These are phyloP conservation scores for Furcasterigmium sp. DNA, from an alignment of 2,329 filamentous ascomycete species.

Conservation along the genomic window DNA sequence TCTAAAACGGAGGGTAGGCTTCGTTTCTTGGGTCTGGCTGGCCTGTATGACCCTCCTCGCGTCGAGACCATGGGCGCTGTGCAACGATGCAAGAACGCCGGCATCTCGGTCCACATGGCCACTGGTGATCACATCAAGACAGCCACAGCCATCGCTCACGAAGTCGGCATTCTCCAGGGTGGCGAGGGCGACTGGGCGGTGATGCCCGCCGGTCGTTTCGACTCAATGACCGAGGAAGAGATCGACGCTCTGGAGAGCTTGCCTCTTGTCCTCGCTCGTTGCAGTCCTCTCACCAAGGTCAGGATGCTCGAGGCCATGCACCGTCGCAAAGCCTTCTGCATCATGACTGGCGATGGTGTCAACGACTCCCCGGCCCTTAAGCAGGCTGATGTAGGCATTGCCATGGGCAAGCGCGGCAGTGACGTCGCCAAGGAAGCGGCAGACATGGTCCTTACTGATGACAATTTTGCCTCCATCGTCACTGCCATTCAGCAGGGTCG, in stretches of 20 bases:
- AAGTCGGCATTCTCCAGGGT: conserved; percentile 55
- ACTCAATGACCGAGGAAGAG: conserved; percentile 54
- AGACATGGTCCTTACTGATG: conserved; percentile 83
- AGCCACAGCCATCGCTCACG: conserved; percentile 58
- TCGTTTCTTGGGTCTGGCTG: conserved; percentile 63
- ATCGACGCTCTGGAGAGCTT: conserved; percentile 57
- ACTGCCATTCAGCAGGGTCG: conserved; percentile 68
- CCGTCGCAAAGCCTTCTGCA: conserved; percentile 61
- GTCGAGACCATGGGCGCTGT: conserved; percentile 60
- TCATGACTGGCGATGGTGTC: conserved; percentile 72
- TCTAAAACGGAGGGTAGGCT: conserved; percentile 50
- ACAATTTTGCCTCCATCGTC: conserved; percentile 80
- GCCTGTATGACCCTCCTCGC: conserved; percentile 68
- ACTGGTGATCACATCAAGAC: conserved; percentile 66
- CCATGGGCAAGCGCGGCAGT: conserved; percentile 66
- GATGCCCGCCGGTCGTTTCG: conserved; percentile 60
- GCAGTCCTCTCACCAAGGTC: conserved; percentile 67
- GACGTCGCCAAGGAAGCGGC: conserved; percentile 77
- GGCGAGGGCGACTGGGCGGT: conserved; percentile 38
- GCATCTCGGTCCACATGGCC: conserved; percentile 64
- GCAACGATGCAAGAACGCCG: conserved; percentile 51
- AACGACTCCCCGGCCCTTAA: conserved; percentile 72
- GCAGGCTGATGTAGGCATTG: conserved; percentile 69
- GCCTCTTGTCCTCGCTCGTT: conserved; percentile 64
- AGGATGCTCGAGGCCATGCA: conserved; percentile 71